Evolutionary conservation across 139 green algal genomes (phyloP), one percentile per base, ranked within the genome.

Genomic region (Deuterostichococcus epilithicus): DNA sequence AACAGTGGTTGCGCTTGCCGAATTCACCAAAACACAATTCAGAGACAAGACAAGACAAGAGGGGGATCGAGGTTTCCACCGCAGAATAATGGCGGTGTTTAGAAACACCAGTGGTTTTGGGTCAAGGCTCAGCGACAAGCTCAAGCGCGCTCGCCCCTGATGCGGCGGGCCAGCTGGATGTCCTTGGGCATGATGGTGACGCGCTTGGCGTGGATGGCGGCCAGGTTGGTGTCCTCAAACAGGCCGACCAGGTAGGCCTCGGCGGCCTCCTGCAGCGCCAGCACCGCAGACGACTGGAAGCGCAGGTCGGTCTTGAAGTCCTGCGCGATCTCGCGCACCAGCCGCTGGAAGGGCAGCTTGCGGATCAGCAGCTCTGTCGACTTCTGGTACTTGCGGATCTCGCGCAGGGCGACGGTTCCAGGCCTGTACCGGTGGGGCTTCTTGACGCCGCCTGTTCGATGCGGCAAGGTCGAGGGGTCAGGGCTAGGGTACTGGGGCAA

Each of bases 231-330:
- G 89, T 98, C 95, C 90, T 99, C 95, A 71, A 99, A 99, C 79
- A 99, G 87, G 78, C 95, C 95, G 63, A 99, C 95, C 81, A 98
- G 88, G 91, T 98, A 98, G 72, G 95, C 95, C 92, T 98, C 95
- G 76, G 94, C 91, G 37, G 95, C 95, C 90, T 98, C 95, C 90
- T 99, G 95, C 52, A 99, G 92, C 32, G 91, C 95, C 74, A 99
- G 88, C 69, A 98, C 94, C 37, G 96, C 96, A 65, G 86, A 92
- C 80, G 80, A 89, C 91, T 99, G 96, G 91, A 99, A 99, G 77
- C 96, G 90, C 85, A 99, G 91, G 92, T 99, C 95, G 71, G 95
- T 98, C 94, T 99, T 99, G 95, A 98, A 99, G 89, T 99, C 95
- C 92, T 99, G 95, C 44, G 95, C 94, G 68, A 99, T 99, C 88